phyloP scores from a whole-genome alignment of 768 basidiomycete genomes.

The Naematelia aurantialba region DNA sequence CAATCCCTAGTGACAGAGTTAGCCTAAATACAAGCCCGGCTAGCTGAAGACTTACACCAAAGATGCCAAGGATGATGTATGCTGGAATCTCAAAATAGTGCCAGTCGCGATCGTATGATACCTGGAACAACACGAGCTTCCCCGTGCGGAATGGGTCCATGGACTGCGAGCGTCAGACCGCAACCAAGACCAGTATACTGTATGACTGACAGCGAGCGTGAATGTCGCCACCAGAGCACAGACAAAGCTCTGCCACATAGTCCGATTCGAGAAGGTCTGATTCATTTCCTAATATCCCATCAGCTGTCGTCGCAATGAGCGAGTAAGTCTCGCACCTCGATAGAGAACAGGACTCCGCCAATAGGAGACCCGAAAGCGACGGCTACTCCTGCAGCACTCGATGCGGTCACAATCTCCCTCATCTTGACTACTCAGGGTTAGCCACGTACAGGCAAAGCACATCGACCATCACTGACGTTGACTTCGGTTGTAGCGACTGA shows the following conservation, averaged over 20 bases:
- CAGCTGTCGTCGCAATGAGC: neutral
- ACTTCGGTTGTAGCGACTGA: conserved; percentile 75
- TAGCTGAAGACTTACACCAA: conserved; percentile 65
- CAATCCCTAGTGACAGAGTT: conserved; percentile 63
- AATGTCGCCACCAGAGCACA: conserved; percentile 96
- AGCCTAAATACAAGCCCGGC: neutral
- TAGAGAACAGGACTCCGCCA: conserved; percentile 93
- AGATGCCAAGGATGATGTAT: conserved; percentile 89
- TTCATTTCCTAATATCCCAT: conserved; percentile 94
- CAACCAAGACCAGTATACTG: neutral
- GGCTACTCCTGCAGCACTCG: conserved; percentile 95
- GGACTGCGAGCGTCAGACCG: conserved; percentile 57
- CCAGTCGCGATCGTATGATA: conserved; percentile 96
- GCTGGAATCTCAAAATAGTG: conserved; percentile 98
- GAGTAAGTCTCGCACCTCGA: conserved; percentile 63
- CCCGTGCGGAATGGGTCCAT: conserved; percentile 99
- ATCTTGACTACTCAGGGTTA: conserved; percentile 52
- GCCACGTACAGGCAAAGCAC: conserved; percentile 4
- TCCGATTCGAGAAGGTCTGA: conserved; percentile 90
- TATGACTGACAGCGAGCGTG: conserved; percentile 74
- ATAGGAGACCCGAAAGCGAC: conserved; percentile 98
- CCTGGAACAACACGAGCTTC: conserved; percentile 95
- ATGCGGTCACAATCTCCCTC: conserved; percentile 87
- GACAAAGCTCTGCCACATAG: conserved; percentile 98
- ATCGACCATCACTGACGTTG: conserved; percentile 60